These are phyloP conservation scores for Dryadomyces sulphureus DNA, from an alignment of 2,329 filamentous ascomycete species.

Conservation along the genomic window DNA sequence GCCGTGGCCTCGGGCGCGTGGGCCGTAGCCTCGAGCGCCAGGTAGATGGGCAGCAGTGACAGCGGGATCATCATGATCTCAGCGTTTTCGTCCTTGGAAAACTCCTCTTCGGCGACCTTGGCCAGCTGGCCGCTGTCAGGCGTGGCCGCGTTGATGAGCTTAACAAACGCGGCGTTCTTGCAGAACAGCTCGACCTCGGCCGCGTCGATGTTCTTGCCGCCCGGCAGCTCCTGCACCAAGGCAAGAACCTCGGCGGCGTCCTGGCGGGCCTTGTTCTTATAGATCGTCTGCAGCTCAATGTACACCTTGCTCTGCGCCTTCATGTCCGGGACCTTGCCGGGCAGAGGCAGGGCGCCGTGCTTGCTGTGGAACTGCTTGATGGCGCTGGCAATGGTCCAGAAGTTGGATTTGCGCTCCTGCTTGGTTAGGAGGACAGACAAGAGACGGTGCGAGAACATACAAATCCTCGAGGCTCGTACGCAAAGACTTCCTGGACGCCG, in stretches of 20 bases:
- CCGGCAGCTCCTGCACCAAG: constrained; percentile 38
- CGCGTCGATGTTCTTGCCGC: constrained; percentile 41
- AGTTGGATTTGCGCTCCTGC: constrained; percentile 32
- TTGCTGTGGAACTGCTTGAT: constrained; percentile 62
- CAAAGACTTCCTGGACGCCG: constrained; percentile 64
- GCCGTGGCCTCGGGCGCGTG: constrained; percentile 28
- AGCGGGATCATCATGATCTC: constrained; percentile 30
- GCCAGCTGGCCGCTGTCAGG: constrained; percentile 28
- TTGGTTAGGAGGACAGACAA: too few species aligned
- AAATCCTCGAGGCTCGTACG: constrained; percentile 28
- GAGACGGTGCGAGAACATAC: background rate
- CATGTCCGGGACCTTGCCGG: constrained; percentile 89
- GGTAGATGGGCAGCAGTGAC: constrained; percentile 55
- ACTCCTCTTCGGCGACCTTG: constrained; percentile 41
- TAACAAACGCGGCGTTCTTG: constrained; percentile 88
- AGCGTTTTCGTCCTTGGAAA: constrained; percentile 37
- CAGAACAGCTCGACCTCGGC: constrained; percentile 82
- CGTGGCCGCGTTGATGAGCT: constrained; percentile 52
- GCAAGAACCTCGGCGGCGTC: constrained; percentile 64
- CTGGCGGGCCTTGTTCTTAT: constrained; percentile 71
- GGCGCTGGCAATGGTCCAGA: constrained; percentile 81
- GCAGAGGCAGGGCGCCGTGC: constrained; percentile 62
- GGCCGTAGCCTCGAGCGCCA: constrained; percentile 44
- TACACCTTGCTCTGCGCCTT: constrained; percentile 88
- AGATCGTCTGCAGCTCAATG: constrained; percentile 79